These are phyloP conservation scores for Plasmodium relictum DNA, from an alignment of 169 alveolate genomes.

Conservation along the genomic window DNA sequence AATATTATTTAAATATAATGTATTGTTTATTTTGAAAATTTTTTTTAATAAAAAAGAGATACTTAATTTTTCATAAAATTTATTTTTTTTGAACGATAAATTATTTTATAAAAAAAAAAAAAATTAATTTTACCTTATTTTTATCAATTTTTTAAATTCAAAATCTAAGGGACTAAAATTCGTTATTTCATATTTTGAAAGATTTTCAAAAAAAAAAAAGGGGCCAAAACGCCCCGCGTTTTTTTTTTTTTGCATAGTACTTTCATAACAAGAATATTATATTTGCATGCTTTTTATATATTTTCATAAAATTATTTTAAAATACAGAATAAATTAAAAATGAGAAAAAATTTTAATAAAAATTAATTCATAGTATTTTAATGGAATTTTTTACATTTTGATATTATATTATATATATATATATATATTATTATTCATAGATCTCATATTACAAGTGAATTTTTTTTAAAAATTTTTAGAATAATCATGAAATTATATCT, in stretches of 20 bases:
- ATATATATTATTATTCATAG: no score
- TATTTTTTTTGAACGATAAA: background rate
- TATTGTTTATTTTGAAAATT: background rate
- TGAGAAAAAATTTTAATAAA: no score
- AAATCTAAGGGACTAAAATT: conserved; percentile 64
- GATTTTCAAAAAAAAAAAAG: conserved; percentile 15
- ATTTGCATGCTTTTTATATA: conserved; percentile 7
- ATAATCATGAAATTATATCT: no score
- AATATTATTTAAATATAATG: background rate
- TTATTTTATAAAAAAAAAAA: conserved; percentile 23
- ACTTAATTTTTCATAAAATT: background rate
- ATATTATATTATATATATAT: no score
- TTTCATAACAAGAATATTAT: no score
- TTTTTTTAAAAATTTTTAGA: no score
- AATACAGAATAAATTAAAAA: no score
- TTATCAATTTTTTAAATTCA: conserved; percentile 6
- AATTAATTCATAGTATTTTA: no score
- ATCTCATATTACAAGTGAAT: no score
- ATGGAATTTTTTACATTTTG: no score
- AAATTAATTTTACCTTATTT: conserved; percentile 19
- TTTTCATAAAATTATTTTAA: no score
- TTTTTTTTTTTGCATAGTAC: background rate
- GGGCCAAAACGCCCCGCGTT: conserved; percentile 74
- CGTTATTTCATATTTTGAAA: conserved; percentile 51
- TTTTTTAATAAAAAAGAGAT: background rate